Conservation (phyloP, 306 rosid genomes). For the Cucumis melo region DNA sequence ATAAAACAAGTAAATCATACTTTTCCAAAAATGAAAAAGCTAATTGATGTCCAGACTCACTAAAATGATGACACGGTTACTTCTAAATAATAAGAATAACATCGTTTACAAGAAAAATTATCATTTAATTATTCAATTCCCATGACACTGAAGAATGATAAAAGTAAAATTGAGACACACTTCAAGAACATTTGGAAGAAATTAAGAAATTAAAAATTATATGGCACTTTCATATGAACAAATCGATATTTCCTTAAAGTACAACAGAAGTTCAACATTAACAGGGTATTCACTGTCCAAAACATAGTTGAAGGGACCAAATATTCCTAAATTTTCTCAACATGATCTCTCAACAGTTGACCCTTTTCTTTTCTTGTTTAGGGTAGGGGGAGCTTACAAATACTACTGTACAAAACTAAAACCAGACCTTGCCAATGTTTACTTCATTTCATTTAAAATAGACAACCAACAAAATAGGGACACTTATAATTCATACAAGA, state of each 20-base stretch:
- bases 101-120: background rate
- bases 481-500: slow-evolving; percentile 5
- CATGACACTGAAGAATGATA: background rate
- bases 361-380: background rate
- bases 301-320: background rate
- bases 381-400: background rate
- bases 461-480: background rate
- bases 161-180: background rate
- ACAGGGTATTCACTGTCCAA: background rate
- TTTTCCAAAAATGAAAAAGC: too few species aligned
- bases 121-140: background rate
- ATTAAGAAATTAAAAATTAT: background rate
- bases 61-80: too few species aligned
- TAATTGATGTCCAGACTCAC: too few species aligned
- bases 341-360: background rate
- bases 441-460: background rate
- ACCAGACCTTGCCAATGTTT: background rate
- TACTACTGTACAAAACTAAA: background rate
- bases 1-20: too few species aligned
- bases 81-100: background rate
- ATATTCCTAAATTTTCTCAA: background rate
- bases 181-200: background rate
- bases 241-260: background rate
- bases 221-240: too few species aligned
- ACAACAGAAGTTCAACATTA: background rate